These are phyloP conservation scores for Apiospora marii DNA, from an alignment of 2,329 filamentous ascomycete species.

Conservation along the genomic window DNA sequence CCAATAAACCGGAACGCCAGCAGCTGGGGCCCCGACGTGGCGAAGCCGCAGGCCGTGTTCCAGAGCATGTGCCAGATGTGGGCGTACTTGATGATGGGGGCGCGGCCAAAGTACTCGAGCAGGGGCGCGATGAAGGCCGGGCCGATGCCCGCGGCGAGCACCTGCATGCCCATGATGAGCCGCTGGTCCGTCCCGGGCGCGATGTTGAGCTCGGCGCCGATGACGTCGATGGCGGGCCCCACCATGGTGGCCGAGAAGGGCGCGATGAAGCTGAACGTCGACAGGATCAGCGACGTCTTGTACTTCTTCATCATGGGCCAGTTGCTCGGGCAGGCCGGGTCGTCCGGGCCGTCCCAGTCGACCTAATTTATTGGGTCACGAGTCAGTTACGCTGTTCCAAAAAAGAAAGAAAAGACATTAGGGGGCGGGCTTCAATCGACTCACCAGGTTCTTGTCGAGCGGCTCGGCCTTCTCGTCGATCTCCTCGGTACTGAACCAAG, in stretches of 20 bases:
- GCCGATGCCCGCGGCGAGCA: conserved; percentile 56
- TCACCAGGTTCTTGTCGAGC: conserved; percentile 16
- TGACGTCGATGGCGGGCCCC: conserved; percentile 54
- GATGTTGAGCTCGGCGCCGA: conserved; percentile 55
- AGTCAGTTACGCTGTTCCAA: neutral
- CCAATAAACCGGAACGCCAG: conserved; percentile 58
- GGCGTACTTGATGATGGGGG: conserved; percentile 55
- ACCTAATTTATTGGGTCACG: conserved; percentile 38
- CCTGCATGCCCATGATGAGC: conserved; percentile 54
- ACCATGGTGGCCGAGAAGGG: conserved; percentile 62
- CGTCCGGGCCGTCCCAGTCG: conserved; percentile 54
- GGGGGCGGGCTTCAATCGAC: neutral
- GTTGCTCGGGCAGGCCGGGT: conserved; percentile 52
- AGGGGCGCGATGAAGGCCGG: conserved; percentile 52
- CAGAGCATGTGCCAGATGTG: conserved; percentile 58
- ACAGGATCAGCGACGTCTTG: conserved; percentile 46
- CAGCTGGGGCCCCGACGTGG: conserved; percentile 52
- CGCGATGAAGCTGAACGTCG: conserved; percentile 60
- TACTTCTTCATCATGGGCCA: conserved; percentile 51
- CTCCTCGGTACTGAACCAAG: neutral
- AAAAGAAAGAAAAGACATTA: neutral
- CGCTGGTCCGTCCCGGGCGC: conserved; percentile 48
- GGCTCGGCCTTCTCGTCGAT: neutral
- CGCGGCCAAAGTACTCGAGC: conserved; percentile 45
- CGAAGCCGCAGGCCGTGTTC: conserved; percentile 60